phyloP scores from a whole-genome alignment of 192 early-diverging fungal genomes.

The Chytriomyces confervae region DNA sequence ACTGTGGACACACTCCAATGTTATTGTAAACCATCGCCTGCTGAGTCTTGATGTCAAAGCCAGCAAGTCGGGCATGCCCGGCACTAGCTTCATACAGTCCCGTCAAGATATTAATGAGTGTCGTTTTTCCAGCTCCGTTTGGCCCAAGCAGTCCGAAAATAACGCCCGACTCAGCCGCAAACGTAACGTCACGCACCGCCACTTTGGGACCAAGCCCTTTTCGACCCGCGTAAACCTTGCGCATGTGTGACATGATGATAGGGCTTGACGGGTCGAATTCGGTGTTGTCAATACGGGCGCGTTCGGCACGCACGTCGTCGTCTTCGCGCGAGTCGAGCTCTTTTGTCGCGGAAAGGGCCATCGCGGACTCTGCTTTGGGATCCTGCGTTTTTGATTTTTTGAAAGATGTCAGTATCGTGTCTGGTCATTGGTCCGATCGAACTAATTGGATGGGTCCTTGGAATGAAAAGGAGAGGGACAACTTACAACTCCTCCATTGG shows the following conservation, averaged over 20 bases:
- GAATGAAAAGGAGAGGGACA: neutral
- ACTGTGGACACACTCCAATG: conserved; percentile 81
- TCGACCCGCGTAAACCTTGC: conserved; percentile 63
- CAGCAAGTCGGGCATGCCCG: conserved; percentile 66
- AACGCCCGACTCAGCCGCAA: conserved; percentile 63
- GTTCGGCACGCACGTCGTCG: conserved; percentile 67
- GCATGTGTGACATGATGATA: conserved; percentile 65
- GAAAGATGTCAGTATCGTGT: neutral
- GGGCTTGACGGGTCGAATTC: conserved; percentile 48
- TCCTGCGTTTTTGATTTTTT: conserved; percentile 42
- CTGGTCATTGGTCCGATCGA: neutral
- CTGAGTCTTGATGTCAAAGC: conserved; percentile 62
- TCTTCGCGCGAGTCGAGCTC: conserved; percentile 54
- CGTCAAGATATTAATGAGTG: conserved; percentile 74
- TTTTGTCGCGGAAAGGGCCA: conserved; percentile 43
- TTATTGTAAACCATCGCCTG: conserved; percentile 62
- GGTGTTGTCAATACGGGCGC: conserved; percentile 54
- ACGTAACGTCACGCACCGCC: conserved; percentile 70
- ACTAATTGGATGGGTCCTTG: neutral
- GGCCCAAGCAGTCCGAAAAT: conserved; percentile 69
- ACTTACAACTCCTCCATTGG: conserved; percentile 36
- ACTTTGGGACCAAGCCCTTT: conserved; percentile 51
- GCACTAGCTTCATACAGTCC: conserved; percentile 66
- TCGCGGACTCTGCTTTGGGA: conserved; percentile 46
- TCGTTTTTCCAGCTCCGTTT: conserved; percentile 74